Conservation (phyloP, 2,329 filamentous ascomycete genomes). For the Sclerotinia sclerotiorum region DNA sequence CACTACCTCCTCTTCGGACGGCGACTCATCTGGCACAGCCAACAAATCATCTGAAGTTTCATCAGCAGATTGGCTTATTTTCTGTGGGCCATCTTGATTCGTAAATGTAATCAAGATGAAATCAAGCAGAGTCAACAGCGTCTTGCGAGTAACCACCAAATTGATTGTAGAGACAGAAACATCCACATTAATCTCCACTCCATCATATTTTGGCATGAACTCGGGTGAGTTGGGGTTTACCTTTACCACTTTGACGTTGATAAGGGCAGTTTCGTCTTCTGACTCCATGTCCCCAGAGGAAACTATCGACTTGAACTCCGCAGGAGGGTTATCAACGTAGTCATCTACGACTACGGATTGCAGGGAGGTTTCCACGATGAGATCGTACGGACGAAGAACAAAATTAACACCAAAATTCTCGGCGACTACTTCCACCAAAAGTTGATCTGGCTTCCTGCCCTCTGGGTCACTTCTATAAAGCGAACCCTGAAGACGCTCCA, state of each 20-base stretch:
- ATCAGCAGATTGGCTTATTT: conserved; percentile 36
- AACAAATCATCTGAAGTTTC: conserved; percentile 37
- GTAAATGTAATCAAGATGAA: conserved; percentile 94
- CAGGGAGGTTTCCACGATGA: conserved; percentile 87
- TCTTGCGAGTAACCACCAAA: conserved; percentile 88
- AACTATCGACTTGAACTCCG: conserved; percentile 97
- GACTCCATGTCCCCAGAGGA: conserved; percentile 76
- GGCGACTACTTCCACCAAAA: conserved; percentile 88
- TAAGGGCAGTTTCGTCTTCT: conserved; percentile 74
- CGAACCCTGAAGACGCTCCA: conserved; percentile 90
- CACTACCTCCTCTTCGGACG: conserved; percentile 33
- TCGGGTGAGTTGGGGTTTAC: conserved; percentile 91
- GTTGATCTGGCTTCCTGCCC: conserved; percentile 69
- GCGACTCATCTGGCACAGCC: conserved; percentile 15
- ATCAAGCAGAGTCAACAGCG: conserved; percentile 85
- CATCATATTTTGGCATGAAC: conserved; percentile 87
- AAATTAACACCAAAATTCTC: conserved; percentile 86
- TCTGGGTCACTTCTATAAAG: conserved; percentile 84
- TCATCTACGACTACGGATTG: conserved; percentile 88
- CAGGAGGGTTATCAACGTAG: conserved; percentile 82
- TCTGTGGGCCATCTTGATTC: conserved; percentile 52
- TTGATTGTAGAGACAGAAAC: conserved; percentile 94
- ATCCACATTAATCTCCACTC: conserved; percentile 89
- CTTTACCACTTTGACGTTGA: conserved; percentile 84
- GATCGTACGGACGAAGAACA: conserved; percentile 85